A percentile compares a stretch with the other conserved stretches of the same genome.
These are phyloP conservation scores for Lichtheimia ornata DNA, from an alignment of 371 early-diverging fungal species.

Conservation along the genomic window DNA sequence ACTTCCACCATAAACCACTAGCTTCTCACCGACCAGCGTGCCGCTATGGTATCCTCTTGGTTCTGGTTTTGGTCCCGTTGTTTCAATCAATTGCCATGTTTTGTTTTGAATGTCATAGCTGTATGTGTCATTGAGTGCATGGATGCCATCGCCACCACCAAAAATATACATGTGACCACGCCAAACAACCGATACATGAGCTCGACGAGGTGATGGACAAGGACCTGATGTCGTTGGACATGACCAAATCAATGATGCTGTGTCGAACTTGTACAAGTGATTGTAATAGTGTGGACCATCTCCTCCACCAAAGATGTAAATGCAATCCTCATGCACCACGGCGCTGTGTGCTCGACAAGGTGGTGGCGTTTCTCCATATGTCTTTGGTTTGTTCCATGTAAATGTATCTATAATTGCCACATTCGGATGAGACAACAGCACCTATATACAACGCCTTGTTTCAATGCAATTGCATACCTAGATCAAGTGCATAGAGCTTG, in stretches of 20 bases:
- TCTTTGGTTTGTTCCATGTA: constrained; percentile 74
- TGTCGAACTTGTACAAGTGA: constrained; percentile 46
- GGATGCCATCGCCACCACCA: constrained; percentile 86
- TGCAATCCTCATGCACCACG: constrained; percentile 54
- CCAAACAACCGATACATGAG: constrained; percentile 79
- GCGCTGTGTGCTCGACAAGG: constrained; percentile 85
- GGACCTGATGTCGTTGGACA: constrained; percentile 53
- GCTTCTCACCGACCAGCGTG: constrained; percentile 75
- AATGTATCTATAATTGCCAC: constrained; percentile 61
- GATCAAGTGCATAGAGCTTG: constrained; percentile 78
- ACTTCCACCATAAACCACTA: constrained; percentile 86
- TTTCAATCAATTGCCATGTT: constrained; percentile 58
- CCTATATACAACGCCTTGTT: too few relatives aligned
- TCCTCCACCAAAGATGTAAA: constrained; percentile 86
- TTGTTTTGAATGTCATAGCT: constrained; percentile 46
- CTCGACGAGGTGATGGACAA: constrained; percentile 71
- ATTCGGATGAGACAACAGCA: background rate
- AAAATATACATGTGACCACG: constrained; percentile 73
- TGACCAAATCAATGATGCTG: constrained; percentile 61
- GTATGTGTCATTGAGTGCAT: constrained; percentile 71
- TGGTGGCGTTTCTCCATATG: constrained; percentile 69
- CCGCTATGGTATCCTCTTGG: constrained; percentile 87
- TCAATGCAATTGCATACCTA: constrained; percentile 47
- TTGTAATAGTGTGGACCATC: constrained; percentile 85
- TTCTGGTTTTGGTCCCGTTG: constrained; percentile 62